Base-by-base conservation (phyloP, 352 stramenopile species). In the Globisporangium solare region DNA sequence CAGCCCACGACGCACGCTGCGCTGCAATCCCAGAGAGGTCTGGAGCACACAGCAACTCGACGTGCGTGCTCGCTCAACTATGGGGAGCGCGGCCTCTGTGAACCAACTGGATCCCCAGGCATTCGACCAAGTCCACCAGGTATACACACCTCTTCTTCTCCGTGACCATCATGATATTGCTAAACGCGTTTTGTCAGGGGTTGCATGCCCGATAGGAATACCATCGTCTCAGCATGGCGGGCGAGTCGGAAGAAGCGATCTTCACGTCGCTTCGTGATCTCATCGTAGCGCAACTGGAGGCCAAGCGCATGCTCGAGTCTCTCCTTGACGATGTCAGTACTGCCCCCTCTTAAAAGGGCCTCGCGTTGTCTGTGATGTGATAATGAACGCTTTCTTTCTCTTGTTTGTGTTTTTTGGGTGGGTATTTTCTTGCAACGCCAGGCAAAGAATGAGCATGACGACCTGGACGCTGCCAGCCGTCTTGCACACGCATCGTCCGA, bases 241-340 rank as follows among this genome's bases (percentile, higher is more conserved):
- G 67, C 17, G 65, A 74, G 43, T 71, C 73, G 13, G 56, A 83
- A 24, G 70, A 83, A 21, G 37, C 61, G 49, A 79, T 83, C 20
- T 83, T 80, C 47, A 46, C 50, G 15, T 69, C 63, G 27, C 62
- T 83, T n/a, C 70, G 73, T 3, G 59, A 68, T 32, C 42, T 77
- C 10, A 50, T 83, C 35, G 53, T 54, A n/a, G 57, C 65, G 0
- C 51, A 71, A 20, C 46, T 64, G 21, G 27, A 67, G 1, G 21
- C 18, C 51, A 12, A 59, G 37, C 5, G 46, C 31, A 20, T 17
- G 22, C 45, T n/a, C 37, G 18, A 64, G 51, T 37, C 12, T 54
- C 20, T 54, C 47, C 47, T 51, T 22, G 18, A 18, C 8, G 11
- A 40, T 51, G 21, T 51, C 11, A 15, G 22, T 51, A 27, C 2